Percentiles rank a stretch among this genome's conserved stretches.
These are phyloP conservation scores for Rhizopus sp. DNA, from an alignment of 371 early-diverging fungal species.

Conservation along the genomic window DNA sequence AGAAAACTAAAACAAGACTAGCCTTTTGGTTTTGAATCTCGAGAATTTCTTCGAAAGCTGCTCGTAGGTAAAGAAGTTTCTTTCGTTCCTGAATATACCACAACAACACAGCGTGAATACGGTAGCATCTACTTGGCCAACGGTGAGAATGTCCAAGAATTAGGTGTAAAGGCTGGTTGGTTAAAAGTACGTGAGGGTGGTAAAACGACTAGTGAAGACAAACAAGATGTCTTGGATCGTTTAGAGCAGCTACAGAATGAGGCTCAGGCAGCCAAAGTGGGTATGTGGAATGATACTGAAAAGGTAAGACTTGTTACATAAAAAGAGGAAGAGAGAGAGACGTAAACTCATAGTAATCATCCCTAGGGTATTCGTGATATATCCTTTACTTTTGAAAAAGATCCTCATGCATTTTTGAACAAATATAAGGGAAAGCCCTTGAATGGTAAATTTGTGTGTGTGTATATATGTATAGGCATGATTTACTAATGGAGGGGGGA, in stretches of 20 bases:
- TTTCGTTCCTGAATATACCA: slow-evolving; percentile 81
- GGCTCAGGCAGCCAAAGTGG: slow-evolving; percentile 72
- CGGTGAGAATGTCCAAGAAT: slow-evolving; percentile 71
- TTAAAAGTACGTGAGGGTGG: slow-evolving; percentile 72
- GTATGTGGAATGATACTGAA: slow-evolving; percentile 74
- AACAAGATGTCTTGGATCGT: slow-evolving; percentile 57
- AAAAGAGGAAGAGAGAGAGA: background rate
- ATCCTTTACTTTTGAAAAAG: slow-evolving; percentile 63
- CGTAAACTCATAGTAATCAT: background rate
- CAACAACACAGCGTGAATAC: slow-evolving; percentile 72
- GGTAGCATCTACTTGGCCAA: slow-evolving; percentile 64
- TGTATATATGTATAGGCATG: background rate
- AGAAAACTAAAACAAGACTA: slow-evolving; percentile 17
- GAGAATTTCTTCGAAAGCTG: slow-evolving; percentile 86
- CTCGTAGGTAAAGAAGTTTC: slow-evolving; percentile 89
- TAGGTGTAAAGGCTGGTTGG: slow-evolving; percentile 85
- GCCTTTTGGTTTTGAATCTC: slow-evolving; percentile 86
- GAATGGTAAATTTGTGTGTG: slow-evolving; percentile 54
- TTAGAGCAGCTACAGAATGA: slow-evolving; percentile 70
- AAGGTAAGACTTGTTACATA: slow-evolving; percentile 31
- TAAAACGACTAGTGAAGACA: slow-evolving; percentile 38
- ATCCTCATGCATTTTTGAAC: slow-evolving; percentile 76
- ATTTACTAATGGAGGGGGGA: background rate
- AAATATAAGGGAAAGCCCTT: slow-evolving; percentile 78
- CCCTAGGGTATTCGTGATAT: slow-evolving; percentile 58